These are phyloP conservation scores for Acacia acuminata DNA, from an alignment of 306 rosid genomes.

Conservation along the genomic window DNA sequence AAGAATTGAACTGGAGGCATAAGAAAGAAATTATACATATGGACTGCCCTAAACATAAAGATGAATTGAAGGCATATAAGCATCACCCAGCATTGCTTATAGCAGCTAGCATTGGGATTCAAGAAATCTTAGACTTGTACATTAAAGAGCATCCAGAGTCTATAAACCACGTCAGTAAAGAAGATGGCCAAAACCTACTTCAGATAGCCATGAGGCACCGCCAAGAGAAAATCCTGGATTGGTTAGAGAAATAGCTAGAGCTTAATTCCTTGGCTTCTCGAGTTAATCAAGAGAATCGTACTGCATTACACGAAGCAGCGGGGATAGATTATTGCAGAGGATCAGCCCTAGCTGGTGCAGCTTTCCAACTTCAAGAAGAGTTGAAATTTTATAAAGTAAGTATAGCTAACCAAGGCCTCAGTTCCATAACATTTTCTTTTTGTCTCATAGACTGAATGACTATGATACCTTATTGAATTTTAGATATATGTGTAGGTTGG, in stretches of 20 bases:
- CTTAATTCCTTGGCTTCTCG: neutral
- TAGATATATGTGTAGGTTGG: too few relatives aligned
- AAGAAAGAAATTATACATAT: neutral
- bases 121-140: constrained; percentile 28
- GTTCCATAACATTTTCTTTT: too few relatives aligned
- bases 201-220: constrained; percentile 35
- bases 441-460: too few relatives aligned
- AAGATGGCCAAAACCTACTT: constrained; percentile 19
- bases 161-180: neutral
- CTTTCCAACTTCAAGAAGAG: constrained; percentile 47
- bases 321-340: neutral
- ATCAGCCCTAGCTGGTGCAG: constrained; percentile 19
- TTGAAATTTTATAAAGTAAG: constrained; percentile 37
- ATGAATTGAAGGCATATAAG: neutral
- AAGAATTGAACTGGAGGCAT: too few relatives aligned
- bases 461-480: too few relatives aligned
- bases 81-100: constrained; percentile 1
- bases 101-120: constrained; percentile 39
- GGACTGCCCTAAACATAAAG: too few relatives aligned
- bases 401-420: neutral
- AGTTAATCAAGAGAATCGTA: neutral
- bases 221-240: constrained; percentile 15
- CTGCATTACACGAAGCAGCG: constrained; percentile 37
- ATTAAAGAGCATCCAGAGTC: constrained; percentile 22
- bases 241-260: neutral